Base-by-base conservation (phyloP, 2,329 filamentous ascomycete species). In the Aspergillus fijiensis region DNA sequence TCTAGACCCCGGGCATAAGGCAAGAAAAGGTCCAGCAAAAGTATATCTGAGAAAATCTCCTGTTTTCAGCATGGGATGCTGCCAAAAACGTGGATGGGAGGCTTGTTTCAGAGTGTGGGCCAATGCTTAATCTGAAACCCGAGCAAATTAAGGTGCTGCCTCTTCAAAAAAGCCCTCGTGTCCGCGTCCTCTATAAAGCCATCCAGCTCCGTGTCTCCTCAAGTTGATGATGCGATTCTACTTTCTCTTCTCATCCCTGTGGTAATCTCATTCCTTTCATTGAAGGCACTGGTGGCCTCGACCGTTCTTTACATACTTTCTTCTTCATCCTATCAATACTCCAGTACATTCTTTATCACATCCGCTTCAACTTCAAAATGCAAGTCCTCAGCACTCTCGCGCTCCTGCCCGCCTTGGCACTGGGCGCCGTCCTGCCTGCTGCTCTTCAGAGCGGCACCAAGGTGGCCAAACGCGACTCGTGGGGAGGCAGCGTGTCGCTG, bases 401-500 rank as follows among this genome's bases (percentile, higher is more conserved):
- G 3, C 23, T 47, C 1, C 42, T 55, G 2, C 53, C 53, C 21
- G n/a, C 21, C 10, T 5, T 33, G 14, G 53, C 45, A 1, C 42
- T 55, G 23, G 53, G 39, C 45, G 60, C 64, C 10, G 45, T 65
- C 14, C 51, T 69, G 16, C 42, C 66, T 52, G 66, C 67, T 10
- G 60, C 62, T n/a, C 50, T 64, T 9, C 52, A 55, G 5, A 55
- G 52, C 14, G 55, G 25, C 23, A 45, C 51, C 39, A 49, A 54
- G 11, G 21, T 52, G 11, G 23, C 51, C 54, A 70, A 69, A 55
- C 63, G 68, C 27, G 76, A 77, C 49, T 69, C 62, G 33, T 77
- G 75, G 75, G 76, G 76, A 33, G 75, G 75, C 16, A 70, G 72
- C 23, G 71, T 77, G 9, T 78, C 74, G 9, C 71, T 78, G 4